phyloP scores from a whole-genome alignment of 140 eudicot genomes.

The Senecio squalidus region DNA sequence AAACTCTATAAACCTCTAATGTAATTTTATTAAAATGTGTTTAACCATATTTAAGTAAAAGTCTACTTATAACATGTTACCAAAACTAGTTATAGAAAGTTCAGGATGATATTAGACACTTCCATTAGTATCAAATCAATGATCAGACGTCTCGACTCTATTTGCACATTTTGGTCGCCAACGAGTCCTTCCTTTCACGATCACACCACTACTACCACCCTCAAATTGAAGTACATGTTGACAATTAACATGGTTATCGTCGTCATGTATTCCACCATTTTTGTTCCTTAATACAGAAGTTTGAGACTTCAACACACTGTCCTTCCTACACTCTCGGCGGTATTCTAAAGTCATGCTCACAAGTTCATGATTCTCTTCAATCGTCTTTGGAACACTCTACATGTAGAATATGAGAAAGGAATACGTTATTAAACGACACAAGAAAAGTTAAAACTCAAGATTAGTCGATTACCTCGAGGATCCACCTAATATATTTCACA shows the following conservation, averaged over 20 bases:
- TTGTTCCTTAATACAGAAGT: constrained; percentile 34
- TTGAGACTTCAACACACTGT: constrained; percentile 70
- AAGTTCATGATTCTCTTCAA: constrained; percentile 64
- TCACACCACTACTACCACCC: constrained; percentile 38
- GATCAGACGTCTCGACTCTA: not conserved
- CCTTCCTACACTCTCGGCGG: constrained; percentile 67
- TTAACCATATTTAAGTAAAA: too few relatives aligned
- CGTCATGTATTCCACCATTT: constrained; percentile 14
- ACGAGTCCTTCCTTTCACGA: constrained; percentile 60
- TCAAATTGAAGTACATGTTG: constrained; percentile 65
- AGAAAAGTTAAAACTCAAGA: not conserved
- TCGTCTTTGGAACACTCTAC: constrained; percentile 61
- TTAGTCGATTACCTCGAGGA: constrained; percentile 40
- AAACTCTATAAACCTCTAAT: too few relatives aligned
- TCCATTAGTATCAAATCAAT: not conserved
- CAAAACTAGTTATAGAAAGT: too few relatives aligned
- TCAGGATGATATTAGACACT: not conserved
- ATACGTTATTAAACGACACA: not conserved
- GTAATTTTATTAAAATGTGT: too few relatives aligned
- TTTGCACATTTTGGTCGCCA: constrained; percentile 51
- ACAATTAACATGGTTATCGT: constrained; percentile 50
- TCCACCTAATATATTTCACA: constrained; percentile 72
- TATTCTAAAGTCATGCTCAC: constrained; percentile 70
- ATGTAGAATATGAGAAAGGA: not conserved
- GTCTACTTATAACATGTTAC: too few relatives aligned